Evolutionary conservation across 768 basidiomycete genomes (phyloP), one percentile per base, ranked within the genome.

Genomic region (Lactarius tabidus): DNA sequence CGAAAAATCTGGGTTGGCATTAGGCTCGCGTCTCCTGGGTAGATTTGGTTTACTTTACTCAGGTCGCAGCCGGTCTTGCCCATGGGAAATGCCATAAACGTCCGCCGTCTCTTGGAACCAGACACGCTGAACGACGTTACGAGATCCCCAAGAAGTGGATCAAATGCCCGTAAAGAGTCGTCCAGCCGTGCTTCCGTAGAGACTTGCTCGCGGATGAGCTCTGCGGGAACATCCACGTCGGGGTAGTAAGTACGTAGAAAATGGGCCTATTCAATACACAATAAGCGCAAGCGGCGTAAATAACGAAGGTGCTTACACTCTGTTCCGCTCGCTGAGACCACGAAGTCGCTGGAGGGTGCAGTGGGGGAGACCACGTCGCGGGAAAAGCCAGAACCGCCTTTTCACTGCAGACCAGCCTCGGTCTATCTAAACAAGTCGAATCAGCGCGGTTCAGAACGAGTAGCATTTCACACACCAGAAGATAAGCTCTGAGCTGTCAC

Each of bases 141-240:
- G 26, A 81, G 55, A 70, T 84, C 86, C 35, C 88, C 88, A 4
- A 75, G 64, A 48, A 79, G 81, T 20, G 87, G 87, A 70, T 91
- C 83, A 54, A 87, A 88, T 15, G 64, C 63, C 33, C 77, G 70
- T 18, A 81, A 71, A n/a, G 74, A 69, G 28, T 71, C 74, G 41
- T 70, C 63, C 57, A 76, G 67, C 48, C 71, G 75, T 15, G 78
- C 75, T 54, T 87, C 85, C 58, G 77, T 76, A 15, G 77, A 74
- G 23, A 90, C 74, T 63, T 86, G 79, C 31, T 83, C 81, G 58
- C 82, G 74, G 53, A 93, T 79, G 28, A 93, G 75, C 45, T 90
- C 85, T n/a, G 82, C 76, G 10, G 88, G 77, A n/a, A 93, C 78
- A 65, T 91, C 89, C 18, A 88, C 79, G 65, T 92, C 90, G 1